Percentiles rank a stretch among this genome's conserved stretches.
phyloP scores from a whole-genome alignment of 106 monocot species.

The Phalaenopsis equestris region DNA sequence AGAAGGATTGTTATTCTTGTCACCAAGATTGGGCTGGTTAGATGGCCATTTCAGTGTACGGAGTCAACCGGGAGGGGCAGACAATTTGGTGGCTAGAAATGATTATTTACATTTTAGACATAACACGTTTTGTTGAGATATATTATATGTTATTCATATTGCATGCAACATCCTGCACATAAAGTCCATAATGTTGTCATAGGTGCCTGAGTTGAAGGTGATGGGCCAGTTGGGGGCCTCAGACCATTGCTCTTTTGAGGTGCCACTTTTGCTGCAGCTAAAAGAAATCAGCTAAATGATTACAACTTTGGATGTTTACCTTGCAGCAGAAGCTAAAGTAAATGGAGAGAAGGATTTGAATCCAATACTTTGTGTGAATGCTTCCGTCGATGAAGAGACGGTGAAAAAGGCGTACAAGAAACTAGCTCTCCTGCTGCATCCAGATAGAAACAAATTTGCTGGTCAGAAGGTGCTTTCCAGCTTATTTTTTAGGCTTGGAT shows the following conservation, averaged over 20 bases:
- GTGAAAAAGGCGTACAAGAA: no score
- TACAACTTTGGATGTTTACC: no score
- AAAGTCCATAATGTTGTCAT: conserved; percentile 44
- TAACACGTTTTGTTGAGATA: conserved; percentile 47
- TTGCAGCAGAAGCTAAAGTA: no score
- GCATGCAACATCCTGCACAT: conserved; percentile 44
- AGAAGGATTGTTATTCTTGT: conserved; percentile 6
- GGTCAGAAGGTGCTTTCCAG: no score
- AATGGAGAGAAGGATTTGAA: no score
- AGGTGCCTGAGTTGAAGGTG: conserved; percentile 1
- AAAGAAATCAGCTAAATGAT: no score
- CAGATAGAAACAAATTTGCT: no score
- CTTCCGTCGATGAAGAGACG: no score
- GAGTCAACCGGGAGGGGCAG: neutral
- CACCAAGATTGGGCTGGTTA: conserved; percentile 5
- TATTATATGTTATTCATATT: conserved; percentile 44
- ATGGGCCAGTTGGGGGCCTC: conserved; percentile 1
- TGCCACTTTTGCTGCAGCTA: neutral
- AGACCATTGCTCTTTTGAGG: neutral
- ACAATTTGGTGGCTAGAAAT: conserved; percentile 24
- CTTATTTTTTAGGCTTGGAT: no score
- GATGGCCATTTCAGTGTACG: neutral
- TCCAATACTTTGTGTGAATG: no score
- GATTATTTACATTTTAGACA: conserved; percentile 40
- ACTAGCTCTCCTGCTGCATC: no score